These are phyloP conservation scores for Monilinia laxa DNA, from an alignment of 2,329 filamentous ascomycete genomes.

Conservation along the genomic window DNA sequence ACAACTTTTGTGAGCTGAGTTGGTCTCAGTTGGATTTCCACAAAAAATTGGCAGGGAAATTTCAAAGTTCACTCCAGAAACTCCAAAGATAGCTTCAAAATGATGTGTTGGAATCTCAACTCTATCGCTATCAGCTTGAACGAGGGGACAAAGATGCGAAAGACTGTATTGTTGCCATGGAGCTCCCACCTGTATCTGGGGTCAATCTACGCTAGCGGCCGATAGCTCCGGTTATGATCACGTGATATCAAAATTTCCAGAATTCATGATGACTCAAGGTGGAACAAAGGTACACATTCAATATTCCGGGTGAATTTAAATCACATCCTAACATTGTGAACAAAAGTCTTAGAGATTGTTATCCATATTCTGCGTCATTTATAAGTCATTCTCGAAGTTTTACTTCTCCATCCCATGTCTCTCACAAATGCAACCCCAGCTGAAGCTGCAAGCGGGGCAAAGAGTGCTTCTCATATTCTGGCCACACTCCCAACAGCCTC, in stretches of 20 bases:
- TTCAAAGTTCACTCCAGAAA: neutral
- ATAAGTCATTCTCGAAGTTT: neutral
- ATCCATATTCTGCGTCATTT: neutral
- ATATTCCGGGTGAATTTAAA: neutral
- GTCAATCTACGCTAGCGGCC: conserved; percentile 3
- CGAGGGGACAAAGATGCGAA: conserved; percentile 1
- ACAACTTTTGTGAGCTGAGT: neutral
- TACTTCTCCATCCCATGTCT: conserved; percentile 62
- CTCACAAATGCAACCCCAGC: conserved; percentile 80
- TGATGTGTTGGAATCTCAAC: neutral
- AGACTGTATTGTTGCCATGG: conserved; percentile 20
- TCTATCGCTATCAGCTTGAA: neutral
- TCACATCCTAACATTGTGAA: neutral
- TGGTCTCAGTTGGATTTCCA: neutral
- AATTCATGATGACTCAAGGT: conserved; percentile 3
- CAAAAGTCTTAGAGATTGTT: neutral
- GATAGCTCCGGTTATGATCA: neutral
- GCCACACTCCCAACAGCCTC: conserved; percentile 73
- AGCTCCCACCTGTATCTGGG: conserved; percentile 11
- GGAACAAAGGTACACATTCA: conserved; percentile 5
- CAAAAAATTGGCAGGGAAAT: neutral
- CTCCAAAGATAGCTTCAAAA: neutral
- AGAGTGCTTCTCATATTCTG: conserved; percentile 76
- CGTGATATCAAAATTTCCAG: conserved; percentile 5
- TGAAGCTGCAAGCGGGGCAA: conserved; percentile 75